phyloP scores from a whole-genome alignment of 139 green algal genomes.

The Ettlia oleoabundans region DNA sequence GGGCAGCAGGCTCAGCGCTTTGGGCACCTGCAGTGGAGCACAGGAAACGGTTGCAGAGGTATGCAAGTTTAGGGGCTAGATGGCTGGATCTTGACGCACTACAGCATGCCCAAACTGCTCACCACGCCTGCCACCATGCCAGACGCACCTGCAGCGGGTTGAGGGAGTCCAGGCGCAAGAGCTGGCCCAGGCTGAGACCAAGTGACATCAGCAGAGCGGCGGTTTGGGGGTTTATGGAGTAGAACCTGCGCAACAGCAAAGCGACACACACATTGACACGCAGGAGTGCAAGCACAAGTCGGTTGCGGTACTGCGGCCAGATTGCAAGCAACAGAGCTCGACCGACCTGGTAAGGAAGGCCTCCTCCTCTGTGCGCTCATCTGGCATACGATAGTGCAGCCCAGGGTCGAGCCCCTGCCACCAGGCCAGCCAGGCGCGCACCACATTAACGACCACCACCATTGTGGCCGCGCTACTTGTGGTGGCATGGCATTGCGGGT shows the following conservation, averaged over 20 bases:
- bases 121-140: too few relatives aligned
- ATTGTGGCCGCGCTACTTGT: background rate
- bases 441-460: background rate
- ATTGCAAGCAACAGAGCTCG: background rate
- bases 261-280: too few relatives aligned
- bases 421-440: background rate
- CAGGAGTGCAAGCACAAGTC: background rate
- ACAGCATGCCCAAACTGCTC: background rate
- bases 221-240: constrained; percentile 48
- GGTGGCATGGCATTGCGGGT: constrained; percentile 17
- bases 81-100: background rate
- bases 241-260: constrained; percentile 3
- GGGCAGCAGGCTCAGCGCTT: constrained; percentile 32
- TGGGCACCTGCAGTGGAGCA: background rate
- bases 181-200: constrained; percentile 37
- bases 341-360: constrained; percentile 33
- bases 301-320: background rate
- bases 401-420: background rate
- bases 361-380: constrained; percentile 19
- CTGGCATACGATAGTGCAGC: constrained; percentile 19
- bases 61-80: background rate
- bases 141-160: constrained; percentile 4
- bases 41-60: background rate
- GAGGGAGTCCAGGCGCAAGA: constrained; percentile 26
- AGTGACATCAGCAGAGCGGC: constrained; percentile 36